These are phyloP conservation scores for Claviceps citrina DNA, from an alignment of 2,329 filamentous ascomycete species.

Conservation along the genomic window DNA sequence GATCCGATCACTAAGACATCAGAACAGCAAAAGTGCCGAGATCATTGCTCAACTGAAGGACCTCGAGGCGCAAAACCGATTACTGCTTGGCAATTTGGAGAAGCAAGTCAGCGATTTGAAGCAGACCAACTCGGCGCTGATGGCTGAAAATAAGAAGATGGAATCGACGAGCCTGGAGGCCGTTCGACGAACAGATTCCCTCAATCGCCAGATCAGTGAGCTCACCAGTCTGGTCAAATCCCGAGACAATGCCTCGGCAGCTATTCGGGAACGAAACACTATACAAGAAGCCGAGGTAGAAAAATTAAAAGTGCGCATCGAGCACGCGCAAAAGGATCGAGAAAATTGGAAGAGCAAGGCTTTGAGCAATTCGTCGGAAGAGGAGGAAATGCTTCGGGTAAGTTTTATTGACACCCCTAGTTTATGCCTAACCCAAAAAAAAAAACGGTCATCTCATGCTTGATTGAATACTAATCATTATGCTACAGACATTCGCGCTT, in stretches of 20 bases:
- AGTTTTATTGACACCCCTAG: slow-evolving; percentile 29
- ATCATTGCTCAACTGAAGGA: slow-evolving; percentile 91
- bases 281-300: slow-evolving; percentile 62
- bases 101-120: slow-evolving; percentile 78
- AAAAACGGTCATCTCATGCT: neutral
- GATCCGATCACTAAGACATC: slow-evolving; percentile 60
- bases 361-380: slow-evolving; percentile 63
- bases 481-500: slow-evolving; percentile 30
- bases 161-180: slow-evolving; percentile 60
- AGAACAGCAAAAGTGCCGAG: slow-evolving; percentile 81
- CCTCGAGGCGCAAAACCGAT: slow-evolving; percentile 61
- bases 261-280: slow-evolving; percentile 40
- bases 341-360: slow-evolving; percentile 77
- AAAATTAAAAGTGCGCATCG: slow-evolving; percentile 60
- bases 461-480: slow-evolving; percentile 11
- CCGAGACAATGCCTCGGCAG: slow-evolving; percentile 50
- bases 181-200: slow-evolving; percentile 50
- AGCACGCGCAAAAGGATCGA: slow-evolving; percentile 66
- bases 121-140: slow-evolving; percentile 57
- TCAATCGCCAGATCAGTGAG: slow-evolving; percentile 62
- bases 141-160: slow-evolving; percentile 57
- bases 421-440: no score
- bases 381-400: slow-evolving; percentile 76
- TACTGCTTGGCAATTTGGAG: slow-evolving; percentile 68
- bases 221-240: slow-evolving; percentile 57